Percentiles rank a stretch among this genome's conserved stretches.
These are phyloP conservation scores for Russula compacta DNA, from an alignment of 768 basidiomycete species.

Conservation along the genomic window DNA sequence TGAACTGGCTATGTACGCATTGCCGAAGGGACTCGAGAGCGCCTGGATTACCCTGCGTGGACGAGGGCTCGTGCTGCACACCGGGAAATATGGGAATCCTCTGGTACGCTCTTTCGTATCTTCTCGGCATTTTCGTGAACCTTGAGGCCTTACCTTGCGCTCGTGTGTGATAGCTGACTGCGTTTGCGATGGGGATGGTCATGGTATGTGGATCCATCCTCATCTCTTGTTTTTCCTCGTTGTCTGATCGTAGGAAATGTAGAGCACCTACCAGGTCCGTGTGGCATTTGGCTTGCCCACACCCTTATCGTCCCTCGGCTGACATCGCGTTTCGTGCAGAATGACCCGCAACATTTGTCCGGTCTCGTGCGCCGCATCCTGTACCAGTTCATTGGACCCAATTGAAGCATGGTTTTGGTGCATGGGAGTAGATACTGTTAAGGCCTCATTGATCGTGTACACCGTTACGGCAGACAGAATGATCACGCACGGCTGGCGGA, in stretches of 20 bases:
- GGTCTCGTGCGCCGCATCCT: constrained; percentile 71
- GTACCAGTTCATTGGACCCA: constrained; percentile 87
- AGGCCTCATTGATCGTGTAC: not conserved
- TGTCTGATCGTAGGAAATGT: constrained; percentile 12
- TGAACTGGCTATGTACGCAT: constrained; percentile 86
- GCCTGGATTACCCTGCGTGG: constrained; percentile 74
- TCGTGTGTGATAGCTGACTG: constrained; percentile 38
- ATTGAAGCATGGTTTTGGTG: constrained; percentile 30
- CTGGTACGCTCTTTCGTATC: constrained; percentile 34
- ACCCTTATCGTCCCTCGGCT: not conserved
- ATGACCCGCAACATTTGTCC: constrained; percentile 77
- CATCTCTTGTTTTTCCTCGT: constrained; percentile 1
- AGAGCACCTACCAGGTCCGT: constrained; percentile 53
- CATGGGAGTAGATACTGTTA: not conserved
- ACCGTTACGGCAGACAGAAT: constrained; percentile 5
- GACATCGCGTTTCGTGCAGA: constrained; percentile 24
- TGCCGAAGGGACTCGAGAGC: constrained; percentile 87
- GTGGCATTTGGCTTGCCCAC: not conserved
- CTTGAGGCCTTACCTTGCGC: constrained; percentile 1
- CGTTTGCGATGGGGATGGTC: constrained; percentile 85
- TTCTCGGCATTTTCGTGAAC: constrained; percentile 22
- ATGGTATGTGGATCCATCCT: constrained; percentile 44
- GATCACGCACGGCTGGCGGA: not conserved
- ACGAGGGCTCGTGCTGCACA: constrained; percentile 62
- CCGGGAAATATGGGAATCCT: constrained; percentile 61